These are phyloP conservation scores for Scytalidium sp. DNA, from an alignment of 2,329 filamentous ascomycete species.

Conservation along the genomic window DNA sequence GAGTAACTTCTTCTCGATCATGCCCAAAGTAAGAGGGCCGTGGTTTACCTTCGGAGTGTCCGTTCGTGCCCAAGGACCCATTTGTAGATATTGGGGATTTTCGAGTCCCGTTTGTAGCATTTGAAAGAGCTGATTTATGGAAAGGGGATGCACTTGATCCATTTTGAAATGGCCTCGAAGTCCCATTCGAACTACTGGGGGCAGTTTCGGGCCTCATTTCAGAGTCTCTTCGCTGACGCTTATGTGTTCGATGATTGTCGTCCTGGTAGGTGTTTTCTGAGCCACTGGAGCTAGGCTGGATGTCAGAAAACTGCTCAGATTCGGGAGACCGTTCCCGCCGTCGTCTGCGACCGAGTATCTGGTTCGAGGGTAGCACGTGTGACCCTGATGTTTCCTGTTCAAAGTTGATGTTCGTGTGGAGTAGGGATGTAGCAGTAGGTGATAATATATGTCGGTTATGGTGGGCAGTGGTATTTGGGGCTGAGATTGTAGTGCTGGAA, in stretches of 20 bases:
- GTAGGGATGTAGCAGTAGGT: constrained; percentile 20
- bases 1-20: constrained; percentile 86
- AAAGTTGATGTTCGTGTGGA: constrained; percentile 19
- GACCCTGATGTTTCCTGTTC: constrained; percentile 34
- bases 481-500: constrained; percentile 44
- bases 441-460: constrained; percentile 14
- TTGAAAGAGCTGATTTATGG: constrained; percentile 38
- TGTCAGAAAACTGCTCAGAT: constrained; percentile 34
- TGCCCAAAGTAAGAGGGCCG: constrained; percentile 69
- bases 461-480: constrained; percentile 28
- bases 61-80: constrained; percentile 43
- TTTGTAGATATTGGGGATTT: constrained; percentile 49
- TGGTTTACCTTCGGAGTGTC: constrained; percentile 18
- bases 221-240: constrained; percentile 54
- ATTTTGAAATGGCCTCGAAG: constrained; percentile 51
- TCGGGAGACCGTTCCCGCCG: constrained; percentile 41
- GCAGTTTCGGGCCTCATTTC: constrained; percentile 64
- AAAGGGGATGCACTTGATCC: constrained; percentile 44
- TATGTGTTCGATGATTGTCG: constrained; percentile 38
- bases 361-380: constrained; percentile 25
- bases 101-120: constrained; percentile 44
- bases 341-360: constrained; percentile 51
- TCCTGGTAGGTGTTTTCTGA: constrained; percentile 11
- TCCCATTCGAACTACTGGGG: constrained; percentile 51
- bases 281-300: constrained; percentile 22